Evolutionary conservation across 1,284 basidiomycete species (phyloP).

Genomic region (Tilletia horrida): DNA sequence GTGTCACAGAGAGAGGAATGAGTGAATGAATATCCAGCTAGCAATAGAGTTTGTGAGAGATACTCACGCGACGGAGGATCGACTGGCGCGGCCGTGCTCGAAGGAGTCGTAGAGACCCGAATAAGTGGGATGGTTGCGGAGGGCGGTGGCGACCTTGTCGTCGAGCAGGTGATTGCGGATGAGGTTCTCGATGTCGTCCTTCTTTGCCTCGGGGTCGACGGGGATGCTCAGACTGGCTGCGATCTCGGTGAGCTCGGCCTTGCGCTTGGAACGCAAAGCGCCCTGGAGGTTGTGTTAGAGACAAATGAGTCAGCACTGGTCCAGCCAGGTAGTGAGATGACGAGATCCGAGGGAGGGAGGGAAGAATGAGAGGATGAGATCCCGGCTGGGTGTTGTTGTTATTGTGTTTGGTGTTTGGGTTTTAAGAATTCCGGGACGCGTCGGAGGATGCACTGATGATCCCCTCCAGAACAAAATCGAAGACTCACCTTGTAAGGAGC

Average conservation of each 20-base stretch:
- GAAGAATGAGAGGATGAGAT: no score
- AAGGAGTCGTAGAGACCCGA: constrained; percentile 40
- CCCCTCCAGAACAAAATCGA: no score
- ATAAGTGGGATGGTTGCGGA: constrained; percentile 32
- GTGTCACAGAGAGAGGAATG: not conserved
- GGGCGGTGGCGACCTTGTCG: constrained; percentile 25
- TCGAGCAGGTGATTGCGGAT: constrained; percentile 35
- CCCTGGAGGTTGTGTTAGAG: no score
- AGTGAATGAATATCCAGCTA: not conserved
- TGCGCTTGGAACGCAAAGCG: constrained; percentile 42
- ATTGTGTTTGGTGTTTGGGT: no score
- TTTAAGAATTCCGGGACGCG: no score
- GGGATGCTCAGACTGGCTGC: constrained; percentile 37
- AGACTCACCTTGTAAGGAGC: constrained; percentile 16
- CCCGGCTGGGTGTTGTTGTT: no score
- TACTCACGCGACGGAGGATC: constrained; percentile 30
- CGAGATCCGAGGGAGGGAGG: no score
- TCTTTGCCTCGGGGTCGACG: constrained; percentile 28
- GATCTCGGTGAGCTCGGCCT: constrained; percentile 43
- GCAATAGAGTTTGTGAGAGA: not conserved
- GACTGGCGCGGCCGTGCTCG: constrained; percentile 36
- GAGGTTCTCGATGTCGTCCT: constrained; percentile 42
- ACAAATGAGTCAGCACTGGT: no score
- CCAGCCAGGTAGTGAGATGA: no score
- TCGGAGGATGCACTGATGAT: no score